Conservation (phyloP, 768 basidiomycete species). For the Vararia minispora region DNA sequence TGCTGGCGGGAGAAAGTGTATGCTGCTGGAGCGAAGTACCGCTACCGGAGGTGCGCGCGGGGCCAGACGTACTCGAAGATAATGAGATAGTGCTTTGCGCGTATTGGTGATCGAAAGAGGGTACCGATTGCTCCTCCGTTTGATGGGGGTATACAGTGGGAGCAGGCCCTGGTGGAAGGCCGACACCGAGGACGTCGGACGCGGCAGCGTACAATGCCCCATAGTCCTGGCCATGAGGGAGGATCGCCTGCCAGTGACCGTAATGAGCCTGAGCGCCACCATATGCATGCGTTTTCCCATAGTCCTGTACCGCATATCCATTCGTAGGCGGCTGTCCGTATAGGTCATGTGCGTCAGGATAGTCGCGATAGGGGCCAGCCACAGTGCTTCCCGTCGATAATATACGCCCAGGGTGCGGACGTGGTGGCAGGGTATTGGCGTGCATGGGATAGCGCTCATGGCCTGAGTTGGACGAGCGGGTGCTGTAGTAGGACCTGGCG, state of each 20-base stretch:
- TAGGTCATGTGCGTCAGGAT: too few relatives aligned
- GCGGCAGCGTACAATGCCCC: slow-evolving; percentile 64
- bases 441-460: too few relatives aligned
- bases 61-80: slow-evolving; percentile 11
- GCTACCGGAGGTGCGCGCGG: slow-evolving; percentile 13
- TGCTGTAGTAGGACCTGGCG: too few relatives aligned
- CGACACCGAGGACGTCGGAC: slow-evolving; percentile 72
- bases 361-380: too few relatives aligned
- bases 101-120: slow-evolving; percentile 7
- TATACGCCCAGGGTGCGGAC: too few relatives aligned
- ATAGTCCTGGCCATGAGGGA: slow-evolving; percentile 29
- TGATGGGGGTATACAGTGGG: slow-evolving; percentile 12
- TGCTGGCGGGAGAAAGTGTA: slow-evolving; percentile 14
- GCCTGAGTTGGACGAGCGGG: too few relatives aligned
- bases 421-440: too few relatives aligned
- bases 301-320: too few relatives aligned
- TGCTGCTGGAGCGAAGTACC: slow-evolving; percentile 14
- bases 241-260: slow-evolving; percentile 15
- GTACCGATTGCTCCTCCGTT: too few relatives aligned
- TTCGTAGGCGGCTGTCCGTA: too few relatives aligned
- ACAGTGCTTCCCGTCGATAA: too few relatives aligned
- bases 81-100: slow-evolving; percentile 1
- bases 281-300: too few relatives aligned
- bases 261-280: slow-evolving; percentile 18
- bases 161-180: slow-evolving; percentile 37